Conservation (phyloP, 768 basidiomycete genomes). For the Sarcodon aspratus region DNA sequence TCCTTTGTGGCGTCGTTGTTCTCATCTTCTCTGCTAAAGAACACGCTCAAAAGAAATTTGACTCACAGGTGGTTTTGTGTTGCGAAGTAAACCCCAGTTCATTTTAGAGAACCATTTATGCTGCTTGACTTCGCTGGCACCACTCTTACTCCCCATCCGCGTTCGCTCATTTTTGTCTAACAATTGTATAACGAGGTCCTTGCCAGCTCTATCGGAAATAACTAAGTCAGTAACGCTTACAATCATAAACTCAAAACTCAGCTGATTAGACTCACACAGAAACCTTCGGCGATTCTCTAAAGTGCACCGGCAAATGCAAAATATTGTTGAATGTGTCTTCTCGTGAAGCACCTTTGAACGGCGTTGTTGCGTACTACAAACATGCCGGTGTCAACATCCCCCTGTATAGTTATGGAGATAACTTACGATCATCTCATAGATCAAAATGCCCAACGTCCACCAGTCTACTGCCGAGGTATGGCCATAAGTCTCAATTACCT, state of each 20-base stretch:
- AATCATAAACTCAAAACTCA: not conserved
- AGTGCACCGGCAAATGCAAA: conserved; percentile 72
- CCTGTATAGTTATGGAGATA: conserved; percentile 3
- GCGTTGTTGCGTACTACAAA: conserved; percentile 88
- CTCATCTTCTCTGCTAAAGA: too few relatives aligned
- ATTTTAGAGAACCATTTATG: conserved; percentile 97
- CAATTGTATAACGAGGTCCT: conserved; percentile 77
- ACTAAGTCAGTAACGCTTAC: not conserved
- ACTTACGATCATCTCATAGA: conserved; percentile 98
- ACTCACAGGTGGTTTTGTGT: conserved; percentile 86
- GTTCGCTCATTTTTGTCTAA: conserved; percentile 88
- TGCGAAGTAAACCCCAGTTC: conserved; percentile 92
- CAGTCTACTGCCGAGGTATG: conserved; percentile 99
- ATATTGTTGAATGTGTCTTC: conserved; percentile 97
- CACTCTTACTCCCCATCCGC: conserved; percentile 83
- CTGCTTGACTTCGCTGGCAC: conserved; percentile 96
- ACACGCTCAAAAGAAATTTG: not conserved
- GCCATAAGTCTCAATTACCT: conserved; percentile 93
- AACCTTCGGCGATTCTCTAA: conserved; percentile 77
- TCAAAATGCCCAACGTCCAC: conserved; percentile 98
- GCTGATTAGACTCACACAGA: conserved; percentile 39
- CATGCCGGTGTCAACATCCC: conserved; percentile 4
- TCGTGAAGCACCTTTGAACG: conserved; percentile 94
- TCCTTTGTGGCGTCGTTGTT: too few relatives aligned
- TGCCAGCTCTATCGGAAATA: conserved; percentile 51